A percentile compares a stretch with the other conserved stretches of the same genome.
Evolutionary conservation across 1,139 yeast genomes (phyloP).

Genomic region (Suzukiozyma palmioleophila): DNA sequence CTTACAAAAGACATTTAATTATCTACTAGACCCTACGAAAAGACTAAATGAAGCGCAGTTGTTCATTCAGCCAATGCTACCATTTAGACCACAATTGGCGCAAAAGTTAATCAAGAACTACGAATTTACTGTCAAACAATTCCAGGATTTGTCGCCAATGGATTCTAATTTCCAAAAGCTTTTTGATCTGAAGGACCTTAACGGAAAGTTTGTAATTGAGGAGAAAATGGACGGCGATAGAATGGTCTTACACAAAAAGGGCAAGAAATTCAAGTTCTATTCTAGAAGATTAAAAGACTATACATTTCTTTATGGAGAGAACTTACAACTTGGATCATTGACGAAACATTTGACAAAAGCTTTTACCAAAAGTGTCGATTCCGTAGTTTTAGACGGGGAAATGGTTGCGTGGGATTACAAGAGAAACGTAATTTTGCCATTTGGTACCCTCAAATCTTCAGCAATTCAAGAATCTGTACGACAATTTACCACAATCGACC

Average conservation of each 20-base stretch:
- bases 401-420: slow-evolving; percentile 83
- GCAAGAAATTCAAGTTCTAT: slow-evolving; percentile 50
- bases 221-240: slow-evolving; percentile 96
- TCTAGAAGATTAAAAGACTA: slow-evolving; percentile 73
- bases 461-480: slow-evolving; percentile 54
- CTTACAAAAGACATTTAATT: slow-evolving; percentile 57
- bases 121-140: slow-evolving; percentile 40
- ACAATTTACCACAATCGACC: slow-evolving; percentile 37
- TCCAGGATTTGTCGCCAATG: slow-evolving; percentile 25
- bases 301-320: slow-evolving; percentile 68
- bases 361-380: slow-evolving; percentile 36
- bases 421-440: slow-evolving; percentile 60
- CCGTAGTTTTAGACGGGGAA: slow-evolving; percentile 83
- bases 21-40: slow-evolving; percentile 45
- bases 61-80: slow-evolving; percentile 42
- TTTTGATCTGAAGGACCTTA: slow-evolving; percentile 13
- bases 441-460: slow-evolving; percentile 71
- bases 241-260: slow-evolving; percentile 60
- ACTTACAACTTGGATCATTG: slow-evolving; percentile 54
- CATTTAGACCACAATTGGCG: slow-evolving; percentile 73
- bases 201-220: slow-evolving; percentile 62
- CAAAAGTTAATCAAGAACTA: slow-evolving; percentile 48
- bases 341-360: slow-evolving; percentile 49
- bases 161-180: slow-evolving; percentile 16
- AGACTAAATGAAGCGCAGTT: slow-evolving; percentile 44